Evolutionary conservation across 257 asterid species (phyloP).

Genomic region (Solanum neorickii): DNA sequence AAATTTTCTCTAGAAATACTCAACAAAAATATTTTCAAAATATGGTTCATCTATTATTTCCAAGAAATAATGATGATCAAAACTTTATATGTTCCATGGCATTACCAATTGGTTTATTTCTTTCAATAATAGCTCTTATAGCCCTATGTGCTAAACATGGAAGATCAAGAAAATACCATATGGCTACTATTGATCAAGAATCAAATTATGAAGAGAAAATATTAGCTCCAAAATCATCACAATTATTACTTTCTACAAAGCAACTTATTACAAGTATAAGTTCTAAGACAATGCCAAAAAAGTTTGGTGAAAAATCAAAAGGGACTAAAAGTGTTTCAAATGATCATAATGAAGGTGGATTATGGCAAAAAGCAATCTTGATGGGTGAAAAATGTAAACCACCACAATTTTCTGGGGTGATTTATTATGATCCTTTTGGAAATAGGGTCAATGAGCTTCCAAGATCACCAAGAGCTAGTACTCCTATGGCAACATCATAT

Average conservation of each 20-base stretch:
- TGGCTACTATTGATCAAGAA: not conserved
- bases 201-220: slow-evolving; percentile 1
- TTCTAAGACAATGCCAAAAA: not conserved
- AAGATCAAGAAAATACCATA: slow-evolving; percentile 9
- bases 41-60: slow-evolving; percentile 43
- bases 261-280: not conserved
- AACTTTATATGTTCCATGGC: slow-evolving; percentile 23
- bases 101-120: slow-evolving; percentile 48
- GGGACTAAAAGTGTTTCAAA: not conserved
- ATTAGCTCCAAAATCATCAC: slow-evolving; percentile 10
- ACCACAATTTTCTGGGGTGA: slow-evolving; percentile 67
- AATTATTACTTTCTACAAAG: not conserved
- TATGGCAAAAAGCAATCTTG: slow-evolving; percentile 81
- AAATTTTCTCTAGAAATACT: not conserved
- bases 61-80: not conserved
- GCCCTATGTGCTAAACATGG: slow-evolving; percentile 59
- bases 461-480: slow-evolving; percentile 47
- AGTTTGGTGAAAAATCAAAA: not conserved
- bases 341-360: slow-evolving; percentile 23
- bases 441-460: slow-evolving; percentile 68
- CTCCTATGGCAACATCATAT: slow-evolving; percentile 13
- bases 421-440: slow-evolving; percentile 58
- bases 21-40: not conserved
- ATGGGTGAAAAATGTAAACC: slow-evolving; percentile 85
- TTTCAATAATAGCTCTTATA: slow-evolving; percentile 35